phyloP scores from a whole-genome alignment of 1,284 basidiomycete species.

The Coniophora puteana region DNA sequence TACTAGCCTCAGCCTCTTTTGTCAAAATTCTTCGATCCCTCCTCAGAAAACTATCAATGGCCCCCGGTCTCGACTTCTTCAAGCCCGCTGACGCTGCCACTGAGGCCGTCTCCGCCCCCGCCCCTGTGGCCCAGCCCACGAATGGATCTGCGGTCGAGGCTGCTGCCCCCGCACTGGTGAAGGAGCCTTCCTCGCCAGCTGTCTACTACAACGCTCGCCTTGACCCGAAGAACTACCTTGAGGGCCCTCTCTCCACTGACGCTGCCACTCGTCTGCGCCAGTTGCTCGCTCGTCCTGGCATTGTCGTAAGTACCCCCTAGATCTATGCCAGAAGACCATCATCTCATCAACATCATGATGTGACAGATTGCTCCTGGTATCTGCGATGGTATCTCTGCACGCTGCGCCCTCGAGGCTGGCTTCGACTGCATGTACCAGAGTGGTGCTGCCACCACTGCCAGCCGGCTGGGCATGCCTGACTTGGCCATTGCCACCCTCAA shows the following conservation, averaged over 20 bases:
- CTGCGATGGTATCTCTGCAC: constrained; percentile 78
- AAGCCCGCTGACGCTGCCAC: constrained; percentile 14
- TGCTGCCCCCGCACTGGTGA: constrained; percentile 12
- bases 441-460: constrained; percentile 76
- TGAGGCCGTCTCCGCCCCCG: constrained; percentile 5
- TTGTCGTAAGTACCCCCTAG: constrained; percentile 49
- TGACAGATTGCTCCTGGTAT: constrained; percentile 69
- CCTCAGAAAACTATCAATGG: too few species aligned
- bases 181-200: constrained; percentile 18
- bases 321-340: not conserved
- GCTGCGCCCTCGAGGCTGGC: constrained; percentile 74
- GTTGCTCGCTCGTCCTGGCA: constrained; percentile 72
- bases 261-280: constrained; percentile 71
- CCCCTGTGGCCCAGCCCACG: constrained; percentile 7
- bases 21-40: constrained; percentile 8
- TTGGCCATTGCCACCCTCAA: constrained; percentile 79
- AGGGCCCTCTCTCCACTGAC: constrained; percentile 63
- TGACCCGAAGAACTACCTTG: constrained; percentile 65
- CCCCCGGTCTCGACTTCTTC: constrained; percentile 39
- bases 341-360: constrained; percentile 1
- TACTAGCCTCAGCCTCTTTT: constrained; percentile 7
- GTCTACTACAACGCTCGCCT: constrained; percentile 56
- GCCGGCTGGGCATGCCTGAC: constrained; percentile 74
- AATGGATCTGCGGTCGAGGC: constrained; percentile 3
- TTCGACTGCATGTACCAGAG: constrained; percentile 76